phyloP scores from a whole-genome alignment of 768 basidiomycete species.

The Termitomyces sp. region DNA sequence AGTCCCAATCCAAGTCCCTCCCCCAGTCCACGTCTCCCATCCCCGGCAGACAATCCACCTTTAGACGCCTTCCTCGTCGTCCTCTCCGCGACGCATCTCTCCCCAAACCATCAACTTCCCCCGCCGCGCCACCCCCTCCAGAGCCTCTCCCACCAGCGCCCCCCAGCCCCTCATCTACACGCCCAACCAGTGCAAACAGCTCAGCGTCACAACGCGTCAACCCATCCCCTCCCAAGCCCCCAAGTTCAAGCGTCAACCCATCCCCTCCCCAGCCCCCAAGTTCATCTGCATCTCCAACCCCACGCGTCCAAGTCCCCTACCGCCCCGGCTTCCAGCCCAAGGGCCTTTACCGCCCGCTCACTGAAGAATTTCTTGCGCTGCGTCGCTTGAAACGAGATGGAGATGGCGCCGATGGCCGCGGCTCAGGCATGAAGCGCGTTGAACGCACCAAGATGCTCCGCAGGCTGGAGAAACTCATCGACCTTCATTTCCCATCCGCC shows the following conservation, averaged over 20 bases:
- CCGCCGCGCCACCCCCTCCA: neutral
- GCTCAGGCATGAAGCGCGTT: constrained; percentile 40
- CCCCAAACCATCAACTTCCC: neutral
- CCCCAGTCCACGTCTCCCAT: neutral
- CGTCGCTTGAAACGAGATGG: constrained; percentile 35
- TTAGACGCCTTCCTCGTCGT: constrained; percentile 42
- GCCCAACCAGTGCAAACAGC: neutral
- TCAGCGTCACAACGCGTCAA: neutral
- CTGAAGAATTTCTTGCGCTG: constrained; percentile 70
- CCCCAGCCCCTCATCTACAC: neutral
- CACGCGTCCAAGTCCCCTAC: constrained; percentile 53
- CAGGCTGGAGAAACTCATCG: constrained; percentile 82
- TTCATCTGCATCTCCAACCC: neutral
- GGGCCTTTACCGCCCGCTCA: constrained; percentile 74
- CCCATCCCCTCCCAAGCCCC: too few relatives aligned
- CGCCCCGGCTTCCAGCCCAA: constrained; percentile 91
- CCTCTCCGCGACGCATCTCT: constrained; percentile 16
- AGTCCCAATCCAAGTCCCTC: neutral
- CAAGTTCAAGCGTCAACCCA: too few relatives aligned
- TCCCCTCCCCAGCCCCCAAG: neutral
- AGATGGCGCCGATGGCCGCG: constrained; percentile 22
- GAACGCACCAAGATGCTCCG: constrained; percentile 84
- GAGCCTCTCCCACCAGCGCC: neutral
- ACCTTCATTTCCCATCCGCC: constrained; percentile 55
- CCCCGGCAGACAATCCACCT: constrained; percentile 32